Conservation (phyloP, 202 grass and related monocot species). For the Elaeis oleifera region DNA sequence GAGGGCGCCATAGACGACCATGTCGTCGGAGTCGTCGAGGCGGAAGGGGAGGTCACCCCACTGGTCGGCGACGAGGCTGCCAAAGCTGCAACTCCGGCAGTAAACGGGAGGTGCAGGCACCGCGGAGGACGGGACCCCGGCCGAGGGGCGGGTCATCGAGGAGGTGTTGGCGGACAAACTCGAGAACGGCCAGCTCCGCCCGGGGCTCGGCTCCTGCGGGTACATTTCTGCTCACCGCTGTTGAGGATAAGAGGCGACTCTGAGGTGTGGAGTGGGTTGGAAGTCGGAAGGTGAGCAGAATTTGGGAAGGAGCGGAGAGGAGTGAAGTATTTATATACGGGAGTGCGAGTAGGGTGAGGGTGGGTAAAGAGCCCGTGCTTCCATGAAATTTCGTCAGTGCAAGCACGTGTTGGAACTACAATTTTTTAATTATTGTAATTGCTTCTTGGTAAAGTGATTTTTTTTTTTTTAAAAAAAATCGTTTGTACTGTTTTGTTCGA, state of each 20-base stretch:
- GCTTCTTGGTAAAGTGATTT: no score
- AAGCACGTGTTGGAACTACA: conserved; percentile 38
- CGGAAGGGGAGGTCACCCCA: conserved; percentile 90
- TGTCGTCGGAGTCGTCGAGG: conserved; percentile 83
- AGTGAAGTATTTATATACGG: conserved; percentile 3
- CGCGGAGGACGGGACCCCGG: background rate
- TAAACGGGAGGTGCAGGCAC: conserved; percentile 2
- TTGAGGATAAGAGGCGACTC: background rate
- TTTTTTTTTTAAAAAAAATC: no score
- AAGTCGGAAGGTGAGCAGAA: no score
- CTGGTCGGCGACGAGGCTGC: conserved; percentile 69
- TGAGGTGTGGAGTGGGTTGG: conserved; percentile 5
- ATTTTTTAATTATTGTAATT: no score
- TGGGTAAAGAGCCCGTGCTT: conserved; percentile 25
- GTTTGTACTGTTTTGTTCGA: no score
- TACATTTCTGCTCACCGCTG: background rate
- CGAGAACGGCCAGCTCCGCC: conserved; percentile 20
- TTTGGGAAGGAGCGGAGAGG: background rate
- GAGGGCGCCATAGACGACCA: conserved; percentile 75
- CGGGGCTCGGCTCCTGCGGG: background rate
- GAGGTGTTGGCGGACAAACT: conserved; percentile 51
- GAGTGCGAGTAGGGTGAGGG: background rate
- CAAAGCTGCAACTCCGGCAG: conserved; percentile 60
- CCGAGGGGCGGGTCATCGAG: conserved; percentile 27
- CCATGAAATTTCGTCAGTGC: conserved; percentile 53